These are phyloP conservation scores for Trichodelitschia bisporula DNA, from an alignment of 495 filamentous ascomycete genomes.

Conservation along the genomic window DNA sequence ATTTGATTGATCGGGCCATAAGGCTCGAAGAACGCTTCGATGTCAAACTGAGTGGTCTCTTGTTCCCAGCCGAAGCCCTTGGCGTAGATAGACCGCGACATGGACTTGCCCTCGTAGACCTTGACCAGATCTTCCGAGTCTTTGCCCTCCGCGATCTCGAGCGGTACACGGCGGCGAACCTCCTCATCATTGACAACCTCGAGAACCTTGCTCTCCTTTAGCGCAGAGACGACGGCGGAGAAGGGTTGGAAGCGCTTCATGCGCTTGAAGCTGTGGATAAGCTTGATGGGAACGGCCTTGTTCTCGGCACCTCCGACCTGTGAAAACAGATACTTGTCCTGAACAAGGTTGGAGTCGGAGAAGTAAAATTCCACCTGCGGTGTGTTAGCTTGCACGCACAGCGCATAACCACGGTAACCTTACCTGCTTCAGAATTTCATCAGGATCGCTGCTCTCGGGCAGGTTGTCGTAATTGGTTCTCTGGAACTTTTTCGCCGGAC, in stretches of 20 bases:
- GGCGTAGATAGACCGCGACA: constrained; percentile 39
- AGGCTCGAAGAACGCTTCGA: constrained; percentile 72
- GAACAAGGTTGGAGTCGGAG: constrained; percentile 69
- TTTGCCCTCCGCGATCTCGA: constrained; percentile 16
- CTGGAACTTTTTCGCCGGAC: background rate
- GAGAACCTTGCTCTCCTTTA: constrained; percentile 45
- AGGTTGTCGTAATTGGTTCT: constrained; percentile 9
- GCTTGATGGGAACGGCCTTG: constrained; percentile 46
- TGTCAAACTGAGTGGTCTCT: constrained; percentile 60
- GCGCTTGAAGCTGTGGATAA: constrained; percentile 66
- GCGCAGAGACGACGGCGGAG: constrained; percentile 53
- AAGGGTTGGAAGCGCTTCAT: constrained; percentile 82
- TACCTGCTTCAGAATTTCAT: constrained; percentile 60
- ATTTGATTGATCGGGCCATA: constrained; percentile 62
- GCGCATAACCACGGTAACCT: constrained; percentile 2
- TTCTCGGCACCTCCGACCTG: constrained; percentile 54
- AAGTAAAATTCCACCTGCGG: constrained; percentile 95
- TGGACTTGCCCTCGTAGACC: constrained; percentile 31
- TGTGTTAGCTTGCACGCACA: constrained; percentile 2
- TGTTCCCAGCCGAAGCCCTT: constrained; percentile 80
- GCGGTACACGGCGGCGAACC: constrained; percentile 48
- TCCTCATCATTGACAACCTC: constrained; percentile 27
- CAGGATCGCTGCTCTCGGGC: constrained; percentile 43
- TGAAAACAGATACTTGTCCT: constrained; percentile 64
- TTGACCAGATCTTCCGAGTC: constrained; percentile 11